These are phyloP conservation scores for Goffeauzyma gilvescens DNA, from an alignment of 768 basidiomycete genomes.

Conservation along the genomic window DNA sequence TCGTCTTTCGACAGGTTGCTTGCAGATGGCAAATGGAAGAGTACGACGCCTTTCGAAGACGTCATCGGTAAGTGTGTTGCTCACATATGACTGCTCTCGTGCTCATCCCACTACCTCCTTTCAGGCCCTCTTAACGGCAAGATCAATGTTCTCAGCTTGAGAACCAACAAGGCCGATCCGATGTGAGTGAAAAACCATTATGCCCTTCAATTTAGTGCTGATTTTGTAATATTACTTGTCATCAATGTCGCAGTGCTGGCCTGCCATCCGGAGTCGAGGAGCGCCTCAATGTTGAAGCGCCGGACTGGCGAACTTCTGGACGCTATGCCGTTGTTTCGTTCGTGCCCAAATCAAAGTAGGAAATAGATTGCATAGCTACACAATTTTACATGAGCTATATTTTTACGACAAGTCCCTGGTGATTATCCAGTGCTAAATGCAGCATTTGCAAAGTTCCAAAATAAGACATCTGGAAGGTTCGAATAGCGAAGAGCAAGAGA, in stretches of 20 bases:
- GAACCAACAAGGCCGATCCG: constrained; percentile 92
- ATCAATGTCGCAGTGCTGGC: constrained; percentile 40
- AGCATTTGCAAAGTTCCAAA: neutral
- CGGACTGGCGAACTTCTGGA: constrained; percentile 28
- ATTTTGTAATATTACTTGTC: neutral
- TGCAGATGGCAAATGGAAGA: constrained; percentile 74
- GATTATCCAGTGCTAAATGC: neutral
- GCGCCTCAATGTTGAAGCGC: constrained; percentile 41
- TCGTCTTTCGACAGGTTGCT: constrained; percentile 44
- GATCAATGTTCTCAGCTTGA: constrained; percentile 63
- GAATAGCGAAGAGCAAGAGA: neutral
- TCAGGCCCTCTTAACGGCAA: constrained; percentile 57
- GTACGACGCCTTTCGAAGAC: constrained; percentile 50
- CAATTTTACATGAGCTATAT: neutral
- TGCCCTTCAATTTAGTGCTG: neutral
- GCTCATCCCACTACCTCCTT: neutral
- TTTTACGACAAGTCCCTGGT: neutral
- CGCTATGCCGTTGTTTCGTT: constrained; percentile 29
- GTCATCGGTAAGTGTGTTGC: constrained; percentile 37
- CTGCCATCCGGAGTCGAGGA: constrained; percentile 51
- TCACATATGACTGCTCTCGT: neutral
- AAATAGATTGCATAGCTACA: neutral
- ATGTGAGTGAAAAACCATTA: constrained; percentile 31
- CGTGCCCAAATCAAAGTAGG: constrained; percentile 6
- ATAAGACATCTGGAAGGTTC: neutral